Conservation (phyloP, 169 alveolate species). For the Eimeria maxima region DNA sequence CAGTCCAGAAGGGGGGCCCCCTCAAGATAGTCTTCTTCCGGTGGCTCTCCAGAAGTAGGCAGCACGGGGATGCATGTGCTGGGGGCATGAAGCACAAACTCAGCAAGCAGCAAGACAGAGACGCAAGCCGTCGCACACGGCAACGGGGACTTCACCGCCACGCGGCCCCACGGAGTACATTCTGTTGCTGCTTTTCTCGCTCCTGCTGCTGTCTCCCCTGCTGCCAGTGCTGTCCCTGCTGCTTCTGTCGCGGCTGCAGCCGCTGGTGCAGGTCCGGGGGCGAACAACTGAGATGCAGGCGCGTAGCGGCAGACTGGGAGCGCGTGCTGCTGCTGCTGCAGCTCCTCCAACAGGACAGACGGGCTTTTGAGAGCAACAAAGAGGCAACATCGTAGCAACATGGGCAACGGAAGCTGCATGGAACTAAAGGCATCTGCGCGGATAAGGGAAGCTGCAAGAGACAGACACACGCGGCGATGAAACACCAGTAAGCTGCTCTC, state of each 20-base stretch:
- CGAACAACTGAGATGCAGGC: neutral
- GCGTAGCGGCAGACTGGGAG: constrained; percentile 14
- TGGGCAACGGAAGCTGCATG: constrained; percentile 44
- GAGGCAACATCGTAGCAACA: constrained; percentile 49
- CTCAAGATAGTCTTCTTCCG: neutral
- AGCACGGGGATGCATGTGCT: neutral
- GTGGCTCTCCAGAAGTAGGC: neutral
- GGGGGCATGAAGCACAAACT: constrained; percentile 38
- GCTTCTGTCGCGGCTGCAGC: neutral
- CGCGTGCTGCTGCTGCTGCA: constrained; percentile 70
- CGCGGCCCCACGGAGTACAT: constrained; percentile 59
- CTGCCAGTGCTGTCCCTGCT: neutral
- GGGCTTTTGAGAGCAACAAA: constrained; percentile 28
- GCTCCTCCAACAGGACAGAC: constrained; percentile 2
- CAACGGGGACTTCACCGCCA: constrained; percentile 58
- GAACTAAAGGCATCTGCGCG: constrained; percentile 32
- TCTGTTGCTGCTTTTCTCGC: neutral
- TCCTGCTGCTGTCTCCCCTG: neutral
- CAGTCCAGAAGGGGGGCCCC: constrained; percentile 71
- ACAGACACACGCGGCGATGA: constrained; percentile 39
- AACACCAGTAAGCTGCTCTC: constrained; percentile 38
- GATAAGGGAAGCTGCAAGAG: constrained; percentile 44
- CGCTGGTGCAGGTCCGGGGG: neutral
- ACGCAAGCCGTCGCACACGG: constrained; percentile 36
- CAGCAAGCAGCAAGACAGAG: constrained; percentile 52